phyloP scores from a whole-genome alignment of 768 basidiomycete genomes.

The Galerina sulciceps region DNA sequence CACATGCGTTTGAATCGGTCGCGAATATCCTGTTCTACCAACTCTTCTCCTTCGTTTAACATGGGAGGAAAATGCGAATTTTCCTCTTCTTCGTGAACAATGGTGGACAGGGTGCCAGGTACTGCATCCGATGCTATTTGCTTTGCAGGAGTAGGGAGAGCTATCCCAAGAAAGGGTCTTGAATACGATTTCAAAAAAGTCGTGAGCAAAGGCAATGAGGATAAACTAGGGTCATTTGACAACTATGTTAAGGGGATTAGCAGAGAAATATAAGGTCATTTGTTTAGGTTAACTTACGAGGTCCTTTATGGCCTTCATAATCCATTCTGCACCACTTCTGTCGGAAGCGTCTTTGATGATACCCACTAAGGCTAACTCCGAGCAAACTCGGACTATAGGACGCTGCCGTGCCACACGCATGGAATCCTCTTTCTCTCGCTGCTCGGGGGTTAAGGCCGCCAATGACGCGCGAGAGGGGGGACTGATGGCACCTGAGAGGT shows the following conservation, averaged over 20 bases:
- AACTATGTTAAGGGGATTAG: conserved; percentile 51
- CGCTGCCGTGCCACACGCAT: conserved; percentile 81
- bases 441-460: conserved; percentile 67
- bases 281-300: conserved; percentile 56
- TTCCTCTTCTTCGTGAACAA: conserved; percentile 29
- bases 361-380: conserved; percentile 89
- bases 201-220: conserved; percentile 87
- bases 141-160: conserved; percentile 53
- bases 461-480: conserved; percentile 63
- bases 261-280: not conserved
- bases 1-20: conserved; percentile 93
- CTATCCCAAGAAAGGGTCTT: conserved; percentile 84
- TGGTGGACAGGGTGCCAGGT: conserved; percentile 55
- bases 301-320: conserved; percentile 87
- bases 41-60: conserved; percentile 63
- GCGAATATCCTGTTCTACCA: conserved; percentile 85
- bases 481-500: conserved; percentile 59
- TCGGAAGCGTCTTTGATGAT: conserved; percentile 74
- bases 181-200: conserved; percentile 95
- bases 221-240: conserved; percentile 84
- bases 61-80: conserved; percentile 43
- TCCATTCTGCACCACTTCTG: conserved; percentile 82
- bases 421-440: conserved; percentile 91
- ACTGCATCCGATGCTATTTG: conserved; percentile 62
- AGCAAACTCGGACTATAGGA: conserved; percentile 83